Evolutionary conservation across 2,329 filamentous ascomycete species (phyloP).

Genomic region (Periconia macrospinosa): DNA sequence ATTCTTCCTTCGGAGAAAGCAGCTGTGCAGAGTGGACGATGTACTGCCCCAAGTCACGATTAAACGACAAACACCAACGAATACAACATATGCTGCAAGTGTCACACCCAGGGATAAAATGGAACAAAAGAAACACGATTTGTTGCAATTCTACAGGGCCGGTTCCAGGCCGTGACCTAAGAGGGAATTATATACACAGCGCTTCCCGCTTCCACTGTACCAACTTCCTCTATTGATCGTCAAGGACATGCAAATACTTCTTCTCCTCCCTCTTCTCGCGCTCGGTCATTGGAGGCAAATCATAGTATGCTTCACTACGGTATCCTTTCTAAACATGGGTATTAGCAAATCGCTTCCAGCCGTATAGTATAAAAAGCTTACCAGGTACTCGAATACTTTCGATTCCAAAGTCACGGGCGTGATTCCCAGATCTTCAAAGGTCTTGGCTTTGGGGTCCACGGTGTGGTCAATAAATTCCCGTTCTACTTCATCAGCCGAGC

Average conservation of each 20-base stretch:
- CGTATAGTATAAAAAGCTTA: conserved; percentile 52
- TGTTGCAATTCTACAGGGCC: conserved; percentile 27
- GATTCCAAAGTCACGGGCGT: conserved; percentile 83
- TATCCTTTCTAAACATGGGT: conserved; percentile 71
- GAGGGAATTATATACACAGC: conserved; percentile 32
- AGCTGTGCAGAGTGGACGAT: too few species aligned
- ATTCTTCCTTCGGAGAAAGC: too few species aligned
- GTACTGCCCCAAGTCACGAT: too few species aligned
- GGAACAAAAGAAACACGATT: conserved; percentile 5
- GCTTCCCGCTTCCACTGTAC: not conserved
- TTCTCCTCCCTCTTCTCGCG: conserved; percentile 92
- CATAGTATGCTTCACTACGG: conserved; percentile 85
- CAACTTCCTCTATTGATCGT: conserved; percentile 37
- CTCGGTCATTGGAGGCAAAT: conserved; percentile 91
- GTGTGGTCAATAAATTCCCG: conserved; percentile 89
- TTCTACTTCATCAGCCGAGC: conserved; percentile 84
- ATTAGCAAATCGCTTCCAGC: conserved; percentile 7
- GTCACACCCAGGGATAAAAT: too few species aligned
- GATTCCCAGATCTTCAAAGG: conserved; percentile 90
- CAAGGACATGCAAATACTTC: conserved; percentile 87
- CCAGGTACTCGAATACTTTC: conserved; percentile 91
- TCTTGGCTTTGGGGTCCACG: conserved; percentile 90
- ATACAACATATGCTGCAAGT: too few species aligned
- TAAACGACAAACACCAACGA: too few species aligned
- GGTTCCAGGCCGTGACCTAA: conserved; percentile 15